Evolutionary conservation across 768 basidiomycete species (phyloP).

Genomic region (Trametes meyenii): DNA sequence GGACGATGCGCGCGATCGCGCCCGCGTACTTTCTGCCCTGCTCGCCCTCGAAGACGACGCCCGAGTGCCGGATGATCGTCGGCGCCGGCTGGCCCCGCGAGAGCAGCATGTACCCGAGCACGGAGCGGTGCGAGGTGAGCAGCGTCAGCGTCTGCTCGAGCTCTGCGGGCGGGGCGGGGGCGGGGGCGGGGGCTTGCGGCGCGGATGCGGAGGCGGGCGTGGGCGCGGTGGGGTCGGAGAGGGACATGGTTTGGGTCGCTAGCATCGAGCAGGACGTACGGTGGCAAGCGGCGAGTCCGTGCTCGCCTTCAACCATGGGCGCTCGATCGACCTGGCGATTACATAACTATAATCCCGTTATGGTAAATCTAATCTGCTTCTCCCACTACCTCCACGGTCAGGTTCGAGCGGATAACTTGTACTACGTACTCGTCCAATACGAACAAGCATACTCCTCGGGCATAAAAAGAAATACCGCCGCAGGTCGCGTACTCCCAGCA

Average conservation of each 20-base stretch:
- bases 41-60: conserved; percentile 85
- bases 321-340: neutral
- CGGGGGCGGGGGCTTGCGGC: neutral
- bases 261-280: conserved; percentile 17
- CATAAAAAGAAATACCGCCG: no score
- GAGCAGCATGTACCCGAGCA: conserved; percentile 85
- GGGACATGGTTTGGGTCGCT: conserved; percentile 20
- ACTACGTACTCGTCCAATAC: no score
- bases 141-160: conserved; percentile 78
- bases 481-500: no score
- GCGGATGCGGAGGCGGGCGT: no score
- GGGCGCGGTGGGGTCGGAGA: neutral
- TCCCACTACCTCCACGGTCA: no score
- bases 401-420: no score
- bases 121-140: conserved; percentile 80
- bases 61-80: conserved; percentile 83
- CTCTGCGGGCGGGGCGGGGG: conserved; percentile 49
- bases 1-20: conserved; percentile 74
- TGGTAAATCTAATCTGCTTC: no score
- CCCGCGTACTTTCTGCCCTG: conserved; percentile 76
- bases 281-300: conserved; percentile 1
- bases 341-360: neutral
- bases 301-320: no score
- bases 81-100: conserved; percentile 71
- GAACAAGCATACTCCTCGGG: no score